phyloP scores from a whole-genome alignment of 2,329 filamentous ascomycete species.

The Sporothrix phasma region DNA sequence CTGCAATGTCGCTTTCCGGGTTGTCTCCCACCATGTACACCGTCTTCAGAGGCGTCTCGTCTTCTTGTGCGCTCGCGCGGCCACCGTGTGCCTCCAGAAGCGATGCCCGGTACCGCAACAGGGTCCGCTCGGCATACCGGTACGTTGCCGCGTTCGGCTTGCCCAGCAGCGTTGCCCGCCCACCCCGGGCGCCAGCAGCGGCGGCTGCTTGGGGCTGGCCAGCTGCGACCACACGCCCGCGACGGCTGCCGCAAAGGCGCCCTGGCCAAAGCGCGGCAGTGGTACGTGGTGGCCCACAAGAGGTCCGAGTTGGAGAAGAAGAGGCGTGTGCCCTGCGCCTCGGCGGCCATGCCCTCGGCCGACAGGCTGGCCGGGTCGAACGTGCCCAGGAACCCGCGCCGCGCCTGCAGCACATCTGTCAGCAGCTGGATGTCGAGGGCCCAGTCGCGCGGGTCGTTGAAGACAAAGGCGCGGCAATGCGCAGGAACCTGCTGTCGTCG shows the following conservation, averaged over 20 bases:
- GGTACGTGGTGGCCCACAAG: slow-evolving; percentile 78
- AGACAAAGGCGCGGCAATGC: slow-evolving; percentile 82
- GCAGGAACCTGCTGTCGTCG: slow-evolving; percentile 41
- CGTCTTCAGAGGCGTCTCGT: slow-evolving; percentile 43
- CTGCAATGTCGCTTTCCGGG: slow-evolving; percentile 79
- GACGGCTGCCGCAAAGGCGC: slow-evolving; percentile 75
- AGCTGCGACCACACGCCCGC: slow-evolving; percentile 68
- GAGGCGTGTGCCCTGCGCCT: slow-evolving; percentile 67
- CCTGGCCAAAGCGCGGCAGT: slow-evolving; percentile 81
- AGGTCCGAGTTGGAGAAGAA: slow-evolving; percentile 90
- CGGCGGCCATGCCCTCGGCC: slow-evolving; percentile 45
- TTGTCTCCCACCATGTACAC: slow-evolving; percentile 97
- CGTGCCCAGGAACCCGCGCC: slow-evolving; percentile 70
- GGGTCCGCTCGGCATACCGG: slow-evolving; percentile 67
- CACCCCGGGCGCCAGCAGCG: slow-evolving; percentile 30
- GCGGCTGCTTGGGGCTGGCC: slow-evolving; percentile 55
- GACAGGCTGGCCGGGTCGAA: slow-evolving; percentile 39
- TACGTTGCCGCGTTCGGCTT: slow-evolving; percentile 76
- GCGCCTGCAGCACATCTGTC: slow-evolving; percentile 70
- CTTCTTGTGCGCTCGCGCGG: not conserved
- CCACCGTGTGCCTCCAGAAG: slow-evolving; percentile 29
- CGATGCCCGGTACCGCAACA: slow-evolving; percentile 49
- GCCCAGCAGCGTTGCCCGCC: slow-evolving; percentile 58
- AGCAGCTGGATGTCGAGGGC: slow-evolving; percentile 80
- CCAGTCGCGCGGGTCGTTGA: slow-evolving; percentile 96